A percentile compares a stretch with the other conserved stretches of the same genome.
Evolutionary conservation across 1,284 basidiomycete genomes (phyloP).

Genomic region (Moesziomyces globuligerus): DNA sequence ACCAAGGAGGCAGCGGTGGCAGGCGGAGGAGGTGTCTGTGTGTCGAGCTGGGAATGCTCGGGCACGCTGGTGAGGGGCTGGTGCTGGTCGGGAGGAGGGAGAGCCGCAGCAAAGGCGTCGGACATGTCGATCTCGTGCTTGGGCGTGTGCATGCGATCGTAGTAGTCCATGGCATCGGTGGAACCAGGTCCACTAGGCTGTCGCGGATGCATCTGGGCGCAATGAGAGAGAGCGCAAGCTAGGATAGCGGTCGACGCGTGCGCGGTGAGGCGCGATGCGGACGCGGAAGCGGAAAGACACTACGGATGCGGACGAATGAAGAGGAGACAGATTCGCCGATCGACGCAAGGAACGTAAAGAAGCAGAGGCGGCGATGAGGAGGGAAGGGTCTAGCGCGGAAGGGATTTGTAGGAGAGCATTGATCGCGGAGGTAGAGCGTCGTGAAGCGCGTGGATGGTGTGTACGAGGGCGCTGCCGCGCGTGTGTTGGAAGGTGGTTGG

Average conservation of each 20-base stretch:
- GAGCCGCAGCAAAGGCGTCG: conserved; percentile 16
- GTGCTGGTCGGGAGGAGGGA: conserved; percentile 24
- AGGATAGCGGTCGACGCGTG: neutral
- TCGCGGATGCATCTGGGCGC: conserved; percentile 35
- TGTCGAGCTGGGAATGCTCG: conserved; percentile 50
- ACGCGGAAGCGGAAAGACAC: neutral
- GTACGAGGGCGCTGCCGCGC: neutral
- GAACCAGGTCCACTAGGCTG: conserved; percentile 52
- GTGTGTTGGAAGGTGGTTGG: too few relatives aligned
- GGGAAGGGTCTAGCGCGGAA: conserved; percentile 4
- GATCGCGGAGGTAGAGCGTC: conserved; percentile 4
- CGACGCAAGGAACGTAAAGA: too few relatives aligned
- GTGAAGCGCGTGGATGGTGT: neutral
- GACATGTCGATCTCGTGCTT: conserved; percentile 42
- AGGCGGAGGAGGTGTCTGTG: conserved; percentile 7
- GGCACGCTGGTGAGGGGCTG: conserved; percentile 49
- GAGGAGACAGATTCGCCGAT: too few relatives aligned
- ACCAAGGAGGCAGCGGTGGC: conserved; percentile 9
- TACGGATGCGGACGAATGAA: too few relatives aligned
- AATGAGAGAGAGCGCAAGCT: too few relatives aligned
- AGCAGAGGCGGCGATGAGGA: neutral
- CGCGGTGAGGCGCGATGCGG: neutral
- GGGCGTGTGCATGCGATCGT: conserved; percentile 50
- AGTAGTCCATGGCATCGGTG: conserved; percentile 54
- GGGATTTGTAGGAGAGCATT: conserved; percentile 12